Percentiles rank a stretch among this genome's conserved stretches.
phyloP scores from a whole-genome alignment of 2,329 filamentous ascomycete genomes.

The Pestalotiopsis fici region DNA sequence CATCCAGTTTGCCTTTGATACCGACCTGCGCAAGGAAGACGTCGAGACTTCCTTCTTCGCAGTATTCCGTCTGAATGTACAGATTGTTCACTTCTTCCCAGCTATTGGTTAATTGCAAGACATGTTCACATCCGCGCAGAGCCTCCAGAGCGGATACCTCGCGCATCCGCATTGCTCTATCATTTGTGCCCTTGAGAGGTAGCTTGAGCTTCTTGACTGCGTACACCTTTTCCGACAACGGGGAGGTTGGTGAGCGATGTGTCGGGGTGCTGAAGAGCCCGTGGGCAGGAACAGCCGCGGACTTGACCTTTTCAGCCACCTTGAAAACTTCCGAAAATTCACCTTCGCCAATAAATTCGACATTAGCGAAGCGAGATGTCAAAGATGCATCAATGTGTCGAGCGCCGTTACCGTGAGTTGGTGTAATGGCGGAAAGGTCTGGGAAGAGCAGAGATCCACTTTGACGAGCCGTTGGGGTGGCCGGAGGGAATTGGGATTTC shows the following conservation, averaged over 20 bases:
- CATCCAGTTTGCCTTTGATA: slow-evolving; percentile 82
- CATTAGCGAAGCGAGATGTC: slow-evolving; percentile 75
- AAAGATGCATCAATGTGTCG: slow-evolving; percentile 76
- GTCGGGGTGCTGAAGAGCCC: slow-evolving; percentile 47
- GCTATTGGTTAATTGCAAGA: slow-evolving; percentile 79
- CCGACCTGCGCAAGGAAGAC: slow-evolving; percentile 83
- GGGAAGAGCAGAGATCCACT: slow-evolving; percentile 59
- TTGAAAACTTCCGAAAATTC: slow-evolving; percentile 94
- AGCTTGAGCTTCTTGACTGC: slow-evolving; percentile 93
- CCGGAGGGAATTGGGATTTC: slow-evolving; percentile 61
- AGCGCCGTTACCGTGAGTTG: slow-evolving; percentile 68
- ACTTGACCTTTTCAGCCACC: slow-evolving; percentile 54
- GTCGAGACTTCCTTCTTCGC: slow-evolving; percentile 89
- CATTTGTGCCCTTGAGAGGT: slow-evolving; percentile 74
- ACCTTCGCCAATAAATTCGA: slow-evolving; percentile 79
- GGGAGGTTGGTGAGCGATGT: slow-evolving; percentile 51
- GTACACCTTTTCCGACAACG: slow-evolving; percentile 65
- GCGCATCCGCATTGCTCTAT: slow-evolving; percentile 80
- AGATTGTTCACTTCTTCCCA: slow-evolving; percentile 87
- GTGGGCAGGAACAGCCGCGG: slow-evolving; percentile 41
- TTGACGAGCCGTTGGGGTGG: slow-evolving; percentile 74
- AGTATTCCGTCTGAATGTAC: slow-evolving; percentile 97
- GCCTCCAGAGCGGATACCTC: slow-evolving; percentile 80
- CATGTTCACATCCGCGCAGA: slow-evolving; percentile 80
- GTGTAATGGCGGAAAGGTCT: slow-evolving; percentile 65